These are phyloP conservation scores for Lagenidium giganteum DNA, from an alignment of 352 stramenopile genomes.

Conservation along the genomic window DNA sequence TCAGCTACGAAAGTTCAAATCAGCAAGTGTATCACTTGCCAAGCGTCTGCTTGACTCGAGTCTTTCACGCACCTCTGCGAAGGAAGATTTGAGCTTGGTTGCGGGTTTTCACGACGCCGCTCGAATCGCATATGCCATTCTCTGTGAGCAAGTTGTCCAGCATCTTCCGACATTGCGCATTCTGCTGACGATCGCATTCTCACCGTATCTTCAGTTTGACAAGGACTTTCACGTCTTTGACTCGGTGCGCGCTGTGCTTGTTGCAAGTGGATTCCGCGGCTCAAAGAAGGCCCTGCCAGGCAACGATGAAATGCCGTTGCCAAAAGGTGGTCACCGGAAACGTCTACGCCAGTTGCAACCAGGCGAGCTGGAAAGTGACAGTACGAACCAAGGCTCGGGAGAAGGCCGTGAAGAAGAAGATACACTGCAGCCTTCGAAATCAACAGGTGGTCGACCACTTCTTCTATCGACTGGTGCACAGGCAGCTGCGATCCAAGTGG, in stretches of 20 bases:
- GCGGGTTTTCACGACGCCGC: too few species aligned
- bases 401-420: too few species aligned
- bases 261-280: constrained; percentile 1
- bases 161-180: not conserved
- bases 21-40: not conserved
- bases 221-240: not conserved
- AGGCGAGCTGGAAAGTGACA: too few species aligned
- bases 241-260: not conserved
- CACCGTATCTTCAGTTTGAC: not conserved
- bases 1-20: constrained; percentile 1
- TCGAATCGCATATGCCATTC: not conserved
- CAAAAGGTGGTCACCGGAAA: too few species aligned
- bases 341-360: too few species aligned
- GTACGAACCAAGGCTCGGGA: too few species aligned
- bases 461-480: not conserved
- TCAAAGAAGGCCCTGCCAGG: not conserved
- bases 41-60: too few species aligned
- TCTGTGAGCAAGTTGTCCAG: constrained; percentile 1
- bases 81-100: too few species aligned
- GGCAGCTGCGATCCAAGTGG: not conserved
- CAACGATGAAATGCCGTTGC: not conserved
- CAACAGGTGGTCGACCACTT: not conserved
- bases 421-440: too few species aligned
- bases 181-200: not conserved
- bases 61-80: too few species aligned